These are phyloP conservation scores for Flueggea neowawraea DNA, from an alignment of 441 rosid species.

Conservation along the genomic window DNA sequence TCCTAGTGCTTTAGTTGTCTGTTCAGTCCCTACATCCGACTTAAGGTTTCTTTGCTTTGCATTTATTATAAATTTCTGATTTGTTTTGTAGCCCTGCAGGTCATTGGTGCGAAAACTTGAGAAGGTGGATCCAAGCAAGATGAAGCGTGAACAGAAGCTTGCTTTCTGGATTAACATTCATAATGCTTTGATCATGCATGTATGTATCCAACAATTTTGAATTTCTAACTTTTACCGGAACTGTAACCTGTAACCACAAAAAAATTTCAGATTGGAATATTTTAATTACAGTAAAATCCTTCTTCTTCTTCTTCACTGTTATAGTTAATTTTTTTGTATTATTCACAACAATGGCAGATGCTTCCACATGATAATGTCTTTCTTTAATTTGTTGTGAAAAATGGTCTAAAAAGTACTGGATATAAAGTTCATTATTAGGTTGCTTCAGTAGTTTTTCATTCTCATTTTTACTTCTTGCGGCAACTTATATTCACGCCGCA, in stretches of 20 bases:
- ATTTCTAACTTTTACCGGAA: not conserved
- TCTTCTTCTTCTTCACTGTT: not conserved
- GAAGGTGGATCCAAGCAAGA: slow-evolving; percentile 61
- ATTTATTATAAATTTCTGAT: slow-evolving; percentile 4
- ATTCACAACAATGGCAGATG: not conserved
- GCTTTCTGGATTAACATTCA: slow-evolving; percentile 81
- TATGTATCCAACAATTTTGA: slow-evolving; percentile 24
- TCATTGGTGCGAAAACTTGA: slow-evolving; percentile 68
- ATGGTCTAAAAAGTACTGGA: too few species aligned
- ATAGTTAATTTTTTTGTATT: not conserved
- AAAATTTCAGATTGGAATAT: not conserved
- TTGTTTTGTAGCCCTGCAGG: slow-evolving; percentile 33
- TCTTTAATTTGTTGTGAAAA: not conserved
- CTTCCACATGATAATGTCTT: not conserved
- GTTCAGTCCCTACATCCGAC: not conserved
- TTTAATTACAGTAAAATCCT: not conserved
- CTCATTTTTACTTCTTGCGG: too few species aligned
- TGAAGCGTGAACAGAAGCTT: slow-evolving; percentile 69
- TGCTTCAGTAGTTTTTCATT: too few species aligned
- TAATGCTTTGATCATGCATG: slow-evolving; percentile 86
- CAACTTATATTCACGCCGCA: not conserved
- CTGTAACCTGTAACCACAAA: not conserved
- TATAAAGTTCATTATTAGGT: too few species aligned
- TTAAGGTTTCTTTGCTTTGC: not conserved
- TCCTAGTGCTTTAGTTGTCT: not conserved